phyloP scores from a whole-genome alignment of 805 yeast species.

The Candida namnaoensis region DNA sequence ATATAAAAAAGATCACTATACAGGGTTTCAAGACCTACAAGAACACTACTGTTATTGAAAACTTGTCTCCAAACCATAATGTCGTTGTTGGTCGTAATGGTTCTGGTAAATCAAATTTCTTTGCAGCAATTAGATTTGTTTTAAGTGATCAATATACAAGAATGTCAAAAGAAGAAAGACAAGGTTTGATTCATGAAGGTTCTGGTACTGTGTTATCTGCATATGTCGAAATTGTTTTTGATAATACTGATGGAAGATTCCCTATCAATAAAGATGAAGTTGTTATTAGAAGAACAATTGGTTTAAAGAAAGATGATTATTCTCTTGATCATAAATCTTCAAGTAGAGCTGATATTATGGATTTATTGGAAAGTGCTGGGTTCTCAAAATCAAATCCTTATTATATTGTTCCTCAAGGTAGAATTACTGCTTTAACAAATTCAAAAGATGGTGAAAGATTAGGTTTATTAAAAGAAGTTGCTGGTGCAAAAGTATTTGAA shows the following conservation, averaged over 20 bases:
- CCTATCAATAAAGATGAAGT: slow-evolving; percentile 51
- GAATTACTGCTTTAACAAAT: slow-evolving; percentile 79
- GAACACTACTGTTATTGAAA: slow-evolving; percentile 69
- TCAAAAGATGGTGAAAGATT: slow-evolving; percentile 82
- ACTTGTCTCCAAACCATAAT: slow-evolving; percentile 73
- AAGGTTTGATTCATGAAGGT: slow-evolving; percentile 83
- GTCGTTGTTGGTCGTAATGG: slow-evolving; percentile 91
- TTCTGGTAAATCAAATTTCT: slow-evolving; percentile 94
- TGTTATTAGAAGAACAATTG: slow-evolving; percentile 78
- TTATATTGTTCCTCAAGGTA: slow-evolving; percentile 95
- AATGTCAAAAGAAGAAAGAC: slow-evolving; percentile 78
- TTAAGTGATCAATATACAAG: slow-evolving; percentile 84
- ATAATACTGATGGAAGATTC: slow-evolving; percentile 69
- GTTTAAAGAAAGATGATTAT: slow-evolving; percentile 88
- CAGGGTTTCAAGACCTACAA: slow-evolving; percentile 94
- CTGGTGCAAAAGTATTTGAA: slow-evolving; percentile 92
- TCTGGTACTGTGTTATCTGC: slow-evolving; percentile 88
- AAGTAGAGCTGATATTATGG: slow-evolving; percentile 72
- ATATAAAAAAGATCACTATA: slow-evolving; percentile 50
- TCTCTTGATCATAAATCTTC: slow-evolving; percentile 75
- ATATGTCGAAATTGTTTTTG: slow-evolving; percentile 83
- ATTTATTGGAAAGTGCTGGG: slow-evolving; percentile 84
- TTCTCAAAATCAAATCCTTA: slow-evolving; percentile 86
- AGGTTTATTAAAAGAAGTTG: slow-evolving; percentile 76
- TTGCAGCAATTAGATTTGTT: slow-evolving; percentile 91